phyloP scores from a whole-genome alignment of 208 protist genomes.

The Porcisia deanei region DNA sequence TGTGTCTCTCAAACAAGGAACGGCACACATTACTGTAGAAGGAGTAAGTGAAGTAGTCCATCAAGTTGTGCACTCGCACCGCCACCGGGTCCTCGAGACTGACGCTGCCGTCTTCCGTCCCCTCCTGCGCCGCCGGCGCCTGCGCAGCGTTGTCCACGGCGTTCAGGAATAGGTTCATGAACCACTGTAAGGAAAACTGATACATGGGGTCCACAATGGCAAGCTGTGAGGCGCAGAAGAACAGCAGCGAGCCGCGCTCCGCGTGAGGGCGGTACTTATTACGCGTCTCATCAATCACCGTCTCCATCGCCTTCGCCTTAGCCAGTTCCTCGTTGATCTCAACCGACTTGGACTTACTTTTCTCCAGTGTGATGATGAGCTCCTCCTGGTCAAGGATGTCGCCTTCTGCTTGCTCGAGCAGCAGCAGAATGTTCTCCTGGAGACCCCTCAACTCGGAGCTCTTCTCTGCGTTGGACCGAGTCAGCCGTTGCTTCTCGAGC shows the following conservation, averaged over 20 bases:
- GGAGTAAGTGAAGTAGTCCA: slow-evolving; percentile 96
- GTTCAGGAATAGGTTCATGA: slow-evolving; percentile 95
- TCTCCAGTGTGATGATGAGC: slow-evolving; percentile 96
- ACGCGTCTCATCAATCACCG: slow-evolving; percentile 96
- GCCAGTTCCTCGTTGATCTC: slow-evolving; percentile 95
- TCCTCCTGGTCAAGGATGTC: slow-evolving; percentile 97
- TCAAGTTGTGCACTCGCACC: slow-evolving; percentile 87
- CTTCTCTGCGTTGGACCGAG: slow-evolving; percentile 94
- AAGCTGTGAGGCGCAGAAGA: slow-evolving; percentile 97
- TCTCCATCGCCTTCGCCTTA: slow-evolving; percentile 94
- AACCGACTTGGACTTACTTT: slow-evolving; percentile 95
- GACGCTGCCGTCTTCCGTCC: slow-evolving; percentile 4
- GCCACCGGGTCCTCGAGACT: slow-evolving; percentile 63
- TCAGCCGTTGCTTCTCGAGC: slow-evolving; percentile 95
- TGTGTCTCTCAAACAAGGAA: slow-evolving; percentile 98
- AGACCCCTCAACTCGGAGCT: slow-evolving; percentile 95
- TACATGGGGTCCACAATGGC: slow-evolving; percentile 96
- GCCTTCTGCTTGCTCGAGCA: slow-evolving; percentile 94
- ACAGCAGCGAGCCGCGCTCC: slow-evolving; percentile 94
- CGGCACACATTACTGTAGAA: slow-evolving; percentile 98
- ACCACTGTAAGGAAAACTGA: slow-evolving; percentile 98
- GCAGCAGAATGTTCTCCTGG: slow-evolving; percentile 95
- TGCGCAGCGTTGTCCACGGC: slow-evolving; percentile 73
- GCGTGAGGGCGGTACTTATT: slow-evolving; percentile 96
- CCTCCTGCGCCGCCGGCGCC: slow-evolving; percentile 33